Evolutionary conservation across 495 filamentous ascomycete genomes (phyloP).

Genomic region (Aspergillus carlsbadensis): DNA sequence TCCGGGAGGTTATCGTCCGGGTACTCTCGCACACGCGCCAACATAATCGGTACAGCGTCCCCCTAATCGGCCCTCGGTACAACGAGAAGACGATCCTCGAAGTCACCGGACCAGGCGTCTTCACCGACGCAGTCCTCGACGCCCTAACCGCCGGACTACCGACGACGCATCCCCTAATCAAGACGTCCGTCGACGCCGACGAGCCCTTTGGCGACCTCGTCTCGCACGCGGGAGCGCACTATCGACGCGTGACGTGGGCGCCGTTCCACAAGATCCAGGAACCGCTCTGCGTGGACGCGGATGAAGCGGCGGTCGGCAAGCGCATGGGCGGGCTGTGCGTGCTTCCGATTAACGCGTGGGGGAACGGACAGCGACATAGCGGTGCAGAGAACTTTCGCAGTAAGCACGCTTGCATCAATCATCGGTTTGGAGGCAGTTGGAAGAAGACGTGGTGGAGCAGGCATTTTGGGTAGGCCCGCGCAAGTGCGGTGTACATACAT

Average conservation of each 20-base stretch:
- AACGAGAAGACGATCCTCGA: constrained; percentile 32
- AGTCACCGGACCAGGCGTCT: constrained; percentile 40
- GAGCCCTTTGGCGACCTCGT: constrained; percentile 26
- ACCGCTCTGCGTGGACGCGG: constrained; percentile 33
- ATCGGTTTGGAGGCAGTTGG: constrained; percentile 40
- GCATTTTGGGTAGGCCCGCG: constrained; percentile 7
- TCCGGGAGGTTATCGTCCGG: constrained; percentile 36
- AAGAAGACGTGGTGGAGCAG: constrained; percentile 38
- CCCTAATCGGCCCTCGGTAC: constrained; percentile 23
- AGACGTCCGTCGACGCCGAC: constrained; percentile 29
- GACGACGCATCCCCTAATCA: constrained; percentile 27
- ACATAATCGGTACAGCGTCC: constrained; percentile 9
- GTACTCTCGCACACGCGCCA: constrained; percentile 37
- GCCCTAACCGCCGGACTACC: constrained; percentile 34
- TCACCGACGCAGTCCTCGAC: constrained; percentile 43
- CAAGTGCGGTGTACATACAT: too few species aligned
- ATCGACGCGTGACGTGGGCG: constrained; percentile 41
- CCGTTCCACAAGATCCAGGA: constrained; percentile 36
- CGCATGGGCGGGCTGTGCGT: constrained; percentile 38
- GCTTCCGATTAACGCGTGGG: constrained; percentile 45
- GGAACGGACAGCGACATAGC: constrained; percentile 45
- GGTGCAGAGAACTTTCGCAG: constrained; percentile 32
- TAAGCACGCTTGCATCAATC: constrained; percentile 41
- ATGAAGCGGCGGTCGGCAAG: constrained; percentile 21
- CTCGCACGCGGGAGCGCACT: constrained; percentile 4